Conservation (phyloP, 2,329 filamentous ascomycete genomes). For the Uncinocarpus reesii region DNA sequence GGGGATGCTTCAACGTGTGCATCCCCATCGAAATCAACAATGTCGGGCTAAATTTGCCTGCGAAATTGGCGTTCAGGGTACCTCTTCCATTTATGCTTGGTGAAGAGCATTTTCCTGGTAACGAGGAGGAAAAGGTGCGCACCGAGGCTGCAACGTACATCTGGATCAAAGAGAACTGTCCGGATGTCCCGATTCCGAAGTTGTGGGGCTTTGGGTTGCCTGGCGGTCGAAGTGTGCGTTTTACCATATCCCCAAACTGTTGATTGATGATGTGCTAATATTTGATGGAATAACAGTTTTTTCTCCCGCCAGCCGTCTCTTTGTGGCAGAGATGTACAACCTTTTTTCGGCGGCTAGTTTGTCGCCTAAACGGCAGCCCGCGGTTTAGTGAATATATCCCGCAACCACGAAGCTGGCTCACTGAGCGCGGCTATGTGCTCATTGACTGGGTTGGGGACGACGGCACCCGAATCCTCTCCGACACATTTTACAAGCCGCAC, state of each 20-base stretch:
- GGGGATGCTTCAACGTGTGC: slow-evolving; percentile 16
- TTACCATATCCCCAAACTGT: background rate
- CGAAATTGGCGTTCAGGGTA: slow-evolving; percentile 11
- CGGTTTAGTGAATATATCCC: no score
- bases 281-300: background rate
- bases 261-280: background rate
- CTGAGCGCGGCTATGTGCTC: no score
- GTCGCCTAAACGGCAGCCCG: no score
- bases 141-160: slow-evolving; percentile 19
- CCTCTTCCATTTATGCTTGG: slow-evolving; percentile 17
- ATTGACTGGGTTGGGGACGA: no score
- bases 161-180: slow-evolving; percentile 18
- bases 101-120: slow-evolving; percentile 17
- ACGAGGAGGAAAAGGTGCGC: slow-evolving; percentile 20
- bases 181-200: slow-evolving; percentile 16
- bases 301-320: no score
- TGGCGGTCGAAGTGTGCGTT: slow-evolving; percentile 14
- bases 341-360: no score
- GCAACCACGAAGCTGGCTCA: no score
- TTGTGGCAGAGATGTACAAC: no score
- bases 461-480: slow-evolving; percentile 18
- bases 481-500: slow-evolving; percentile 10
- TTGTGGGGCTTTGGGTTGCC: slow-evolving; percentile 21
- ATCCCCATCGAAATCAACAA: slow-evolving; percentile 14
- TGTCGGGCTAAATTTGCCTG: background rate